Conservation (phyloP, 345 rosid genomes). For the Eucalyptus pumila region DNA sequence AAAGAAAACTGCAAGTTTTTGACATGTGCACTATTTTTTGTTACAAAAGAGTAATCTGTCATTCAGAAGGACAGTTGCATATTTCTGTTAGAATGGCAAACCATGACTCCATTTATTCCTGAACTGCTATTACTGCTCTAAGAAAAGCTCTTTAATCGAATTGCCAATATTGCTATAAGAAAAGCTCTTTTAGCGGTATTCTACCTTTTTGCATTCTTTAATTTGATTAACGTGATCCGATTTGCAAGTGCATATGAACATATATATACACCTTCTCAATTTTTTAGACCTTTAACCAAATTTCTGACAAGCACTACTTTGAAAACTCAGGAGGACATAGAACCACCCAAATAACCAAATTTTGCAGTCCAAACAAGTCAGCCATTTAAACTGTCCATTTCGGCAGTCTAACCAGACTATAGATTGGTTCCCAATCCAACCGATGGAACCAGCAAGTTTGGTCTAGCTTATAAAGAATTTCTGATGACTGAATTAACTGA, state of each 20-base stretch:
- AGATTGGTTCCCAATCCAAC: not conserved
- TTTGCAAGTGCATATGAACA: not conserved
- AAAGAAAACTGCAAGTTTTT: not conserved
- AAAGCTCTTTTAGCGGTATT: not conserved
- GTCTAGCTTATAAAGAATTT: not conserved
- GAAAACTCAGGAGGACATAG: not conserved
- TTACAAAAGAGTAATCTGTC: not conserved
- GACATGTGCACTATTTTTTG: not conserved
- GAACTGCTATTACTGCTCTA: not conserved
- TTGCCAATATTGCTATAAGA: not conserved
- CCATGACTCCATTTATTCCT: not conserved
- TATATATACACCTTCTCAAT: not conserved
- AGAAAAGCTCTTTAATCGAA: not conserved
- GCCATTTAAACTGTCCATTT: not conserved
- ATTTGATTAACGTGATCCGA: not conserved
- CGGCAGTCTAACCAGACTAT: not conserved
- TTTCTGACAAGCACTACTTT: not conserved
- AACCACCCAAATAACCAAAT: not conserved
- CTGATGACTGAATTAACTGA: not conserved
- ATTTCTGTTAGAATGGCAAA: not conserved
- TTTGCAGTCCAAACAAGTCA: not conserved
- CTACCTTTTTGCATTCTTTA: not conserved
- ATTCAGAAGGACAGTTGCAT: not conserved
- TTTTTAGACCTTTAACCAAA: not conserved
- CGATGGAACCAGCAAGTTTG: not conserved